Percentiles rank a stretch among this genome's conserved stretches.
phyloP scores from a whole-genome alignment of 805 yeast species.

The Zygoascus bituminiphila region DNA sequence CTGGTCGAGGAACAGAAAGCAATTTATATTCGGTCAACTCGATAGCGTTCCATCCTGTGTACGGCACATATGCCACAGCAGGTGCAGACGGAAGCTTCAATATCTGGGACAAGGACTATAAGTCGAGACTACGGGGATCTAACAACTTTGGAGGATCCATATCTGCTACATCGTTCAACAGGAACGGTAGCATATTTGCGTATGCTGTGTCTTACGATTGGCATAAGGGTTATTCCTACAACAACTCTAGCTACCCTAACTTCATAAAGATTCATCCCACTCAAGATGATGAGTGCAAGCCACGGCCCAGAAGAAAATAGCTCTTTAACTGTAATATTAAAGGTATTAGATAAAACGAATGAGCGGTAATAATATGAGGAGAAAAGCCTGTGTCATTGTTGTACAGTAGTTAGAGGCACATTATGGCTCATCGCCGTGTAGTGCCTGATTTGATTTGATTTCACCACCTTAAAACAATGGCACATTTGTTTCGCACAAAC shows the following conservation, averaged over 20 bases:
- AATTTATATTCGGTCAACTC: constrained; percentile 72
- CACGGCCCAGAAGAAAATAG: constrained; percentile 9
- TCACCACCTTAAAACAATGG: too few relatives aligned
- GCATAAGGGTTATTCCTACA: constrained; percentile 73
- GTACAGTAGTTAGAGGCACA: too few relatives aligned
- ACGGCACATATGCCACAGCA: constrained; percentile 88
- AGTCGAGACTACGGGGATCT: constrained; percentile 78
- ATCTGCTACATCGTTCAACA: constrained; percentile 71
- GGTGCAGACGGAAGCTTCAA: constrained; percentile 92
- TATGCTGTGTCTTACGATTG: constrained; percentile 93
- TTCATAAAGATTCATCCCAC: constrained; percentile 75
- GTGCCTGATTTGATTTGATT: too few relatives aligned
- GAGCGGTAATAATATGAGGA: not conserved
- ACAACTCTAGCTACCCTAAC: constrained; percentile 66
- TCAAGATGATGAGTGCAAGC: constrained; percentile 75
- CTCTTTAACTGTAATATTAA: too few relatives aligned
- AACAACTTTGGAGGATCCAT: constrained; percentile 50
- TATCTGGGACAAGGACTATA: constrained; percentile 93
- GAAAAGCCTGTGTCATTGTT: too few relatives aligned
- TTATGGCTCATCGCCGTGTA: too few relatives aligned
- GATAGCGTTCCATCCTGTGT: constrained; percentile 77
- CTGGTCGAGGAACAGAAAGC: constrained; percentile 41
- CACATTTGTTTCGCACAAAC: too few relatives aligned
- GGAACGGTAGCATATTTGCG: constrained; percentile 77
- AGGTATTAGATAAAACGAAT: not conserved